phyloP scores from a whole-genome alignment of 2,329 filamentous ascomycete species.

The Elsinoe perseae region DNA sequence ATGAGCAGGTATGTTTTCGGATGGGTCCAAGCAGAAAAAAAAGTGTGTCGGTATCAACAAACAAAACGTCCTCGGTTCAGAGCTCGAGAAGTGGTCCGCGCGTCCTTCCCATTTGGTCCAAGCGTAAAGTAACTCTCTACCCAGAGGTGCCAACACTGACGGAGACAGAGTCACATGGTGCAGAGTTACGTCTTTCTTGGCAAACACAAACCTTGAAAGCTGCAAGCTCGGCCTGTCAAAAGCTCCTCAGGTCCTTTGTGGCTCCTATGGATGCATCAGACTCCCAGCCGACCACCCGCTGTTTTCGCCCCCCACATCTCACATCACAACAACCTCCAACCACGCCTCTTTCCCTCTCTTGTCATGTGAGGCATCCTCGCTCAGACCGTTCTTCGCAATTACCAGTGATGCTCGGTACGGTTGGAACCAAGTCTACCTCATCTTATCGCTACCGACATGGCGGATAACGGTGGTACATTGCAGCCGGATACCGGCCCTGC shows the following conservation, averaged over 20 bases:
- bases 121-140: background rate
- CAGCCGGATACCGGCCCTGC: constrained; percentile 3
- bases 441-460: constrained; percentile 15
- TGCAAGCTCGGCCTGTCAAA: constrained; percentile 4
- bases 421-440: background rate
- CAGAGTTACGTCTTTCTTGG: constrained; percentile 5
- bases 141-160: background rate
- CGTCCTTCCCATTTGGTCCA: constrained; percentile 1
- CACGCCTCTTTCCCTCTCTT: constrained; percentile 2
- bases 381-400: constrained; percentile 6
- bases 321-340: constrained; percentile 5
- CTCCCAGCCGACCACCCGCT: background rate
- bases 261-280: too few relatives aligned
- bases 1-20: constrained; percentile 6
- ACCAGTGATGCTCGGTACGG: constrained; percentile 9
- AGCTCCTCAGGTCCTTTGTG: background rate
- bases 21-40: background rate
- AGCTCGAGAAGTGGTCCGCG: background rate
- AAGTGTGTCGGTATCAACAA: constrained; percentile 2
- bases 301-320: constrained; percentile 4
- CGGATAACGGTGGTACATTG: constrained; percentile 11
- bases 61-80: constrained; percentile 10
- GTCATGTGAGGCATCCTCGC: constrained; percentile 11
- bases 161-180: background rate
- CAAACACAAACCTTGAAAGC: constrained; percentile 4